Evolutionary conservation across 2,329 filamentous ascomycete genomes (phyloP), one percentile per base, ranked within the genome.

Genomic region (Ophiostoma fasciatum): DNA sequence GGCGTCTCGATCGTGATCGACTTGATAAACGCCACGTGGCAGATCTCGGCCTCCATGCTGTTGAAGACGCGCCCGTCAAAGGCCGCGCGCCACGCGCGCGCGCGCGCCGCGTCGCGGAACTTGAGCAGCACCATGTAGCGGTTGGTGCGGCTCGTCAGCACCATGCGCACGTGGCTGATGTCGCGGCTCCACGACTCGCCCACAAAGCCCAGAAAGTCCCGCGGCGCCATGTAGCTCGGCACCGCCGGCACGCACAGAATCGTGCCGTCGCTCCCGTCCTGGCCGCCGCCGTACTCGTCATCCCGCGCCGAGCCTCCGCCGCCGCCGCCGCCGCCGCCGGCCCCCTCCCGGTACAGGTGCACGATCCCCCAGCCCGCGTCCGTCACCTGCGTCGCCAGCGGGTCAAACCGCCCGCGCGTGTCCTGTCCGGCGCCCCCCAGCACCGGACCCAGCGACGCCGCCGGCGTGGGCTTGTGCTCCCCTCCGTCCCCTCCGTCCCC

Each of bases 11-110:
- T 85, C 26, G 82, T 82, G 47, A 96, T 90, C 3, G 81, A 85
- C 54, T 84, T 90, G 55, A 98, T 80, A 54, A 93, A 94, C 5
- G 93, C 83, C 30, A 93, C 84, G 59, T 94, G 87, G 54, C 88
- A 96, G 33, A 85, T 84, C 59, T 96, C 85, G 27, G 87, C 82
- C 81, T 92, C 84, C 67, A 93, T 83, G 41, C 74, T 79, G 50
- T 92, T 94, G 53, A 96, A 96, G 0, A 88, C 71, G 53, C 82
- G 90, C 14, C 90, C 90, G 55, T 96, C 90, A 68, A 88, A 94
- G 47, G 83, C 78, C 42, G 68, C 74, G 49, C 82, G 78, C 79
- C 88, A 98, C 35, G 75, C 69, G 48, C 68, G 74, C 12, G 90
- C 90, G 43, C 73, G 74, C 49, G 70, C 72, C 21, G 71, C 71